Base-by-base conservation (phyloP, 148 eudicot species). In the Rhododendron williamsianum region DNA sequence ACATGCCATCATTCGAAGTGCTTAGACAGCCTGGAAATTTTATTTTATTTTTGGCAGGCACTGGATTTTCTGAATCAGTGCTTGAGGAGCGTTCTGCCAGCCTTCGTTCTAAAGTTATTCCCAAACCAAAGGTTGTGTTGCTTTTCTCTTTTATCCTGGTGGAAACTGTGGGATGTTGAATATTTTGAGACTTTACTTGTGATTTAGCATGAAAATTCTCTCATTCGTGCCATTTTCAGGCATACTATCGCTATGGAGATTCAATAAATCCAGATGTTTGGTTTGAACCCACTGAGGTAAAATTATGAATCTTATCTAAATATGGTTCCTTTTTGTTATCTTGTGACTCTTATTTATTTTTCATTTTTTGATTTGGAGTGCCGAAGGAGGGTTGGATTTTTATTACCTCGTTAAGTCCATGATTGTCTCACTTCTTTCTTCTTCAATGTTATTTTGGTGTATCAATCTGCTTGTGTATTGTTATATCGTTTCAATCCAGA, bases 231-330 rank as follows among this genome's bases (percentile, higher is more conserved):
- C 72, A 33, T 91, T 35, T 89, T 71, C 96, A 95, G 99, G 78
- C 98, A 74, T 97, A 97, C 92, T 97, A 91, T 83, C 93, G 95
- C 15, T 94, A 83, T 87, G 92, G 94, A 82, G 98, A 95, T 54
- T 87, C 92, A 71, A 89, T 90, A 72, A 84, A 82, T 87, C 99
- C 99, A 45, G 99, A 97, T 90, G 99, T 95, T 51, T 95, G 99
- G 99, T 95, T 97, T 91, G 99, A 97, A 84, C 94, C 98, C 69
- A 77, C 92, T 79, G 94, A 97, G 98, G 99, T 96, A 93, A 87
- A 43, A 78, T 21, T 85, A 10, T 4, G 15, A 27, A 12, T 4
- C 25, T 51, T 48, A 30, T 25, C 15, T 82, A 30, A 30, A 52
- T 21, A 51, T 51, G 25, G 3, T 49, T 49, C 82, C 63, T 56